Evolutionary conservation across 306 rosid genomes (phyloP).

Genomic region (Hylodesmum podocarpum): DNA sequence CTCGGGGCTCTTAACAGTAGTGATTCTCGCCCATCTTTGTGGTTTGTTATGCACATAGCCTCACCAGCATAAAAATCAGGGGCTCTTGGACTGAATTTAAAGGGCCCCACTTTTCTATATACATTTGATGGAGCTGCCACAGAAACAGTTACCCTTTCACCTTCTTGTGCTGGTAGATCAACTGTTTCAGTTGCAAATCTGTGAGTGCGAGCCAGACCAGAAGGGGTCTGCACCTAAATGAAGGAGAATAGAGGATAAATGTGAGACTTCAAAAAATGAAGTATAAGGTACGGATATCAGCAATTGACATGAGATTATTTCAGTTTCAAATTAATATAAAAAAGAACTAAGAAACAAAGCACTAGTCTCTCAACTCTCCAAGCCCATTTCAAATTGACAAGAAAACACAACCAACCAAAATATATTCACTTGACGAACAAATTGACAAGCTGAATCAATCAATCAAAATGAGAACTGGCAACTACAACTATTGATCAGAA

Average conservation of each 20-base stretch:
- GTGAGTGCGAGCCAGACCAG: slow-evolving; percentile 91
- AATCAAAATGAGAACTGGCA: background rate
- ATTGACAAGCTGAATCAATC: slow-evolving; percentile 3
- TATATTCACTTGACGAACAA: background rate
- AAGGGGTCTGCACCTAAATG: slow-evolving; percentile 80
- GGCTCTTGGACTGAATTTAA: slow-evolving; percentile 78
- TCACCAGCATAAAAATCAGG: slow-evolving; percentile 80
- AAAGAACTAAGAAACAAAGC: background rate
- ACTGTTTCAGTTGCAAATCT: slow-evolving; percentile 95
- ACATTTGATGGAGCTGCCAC: slow-evolving; percentile 82
- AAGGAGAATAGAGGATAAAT: slow-evolving; percentile 21
- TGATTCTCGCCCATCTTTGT: slow-evolving; percentile 88
- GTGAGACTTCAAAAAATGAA: background rate
- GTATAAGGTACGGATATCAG: background rate
- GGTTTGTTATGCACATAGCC: slow-evolving; percentile 94
- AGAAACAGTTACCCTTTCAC: slow-evolving; percentile 92
- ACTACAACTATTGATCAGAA: slow-evolving; percentile 26
- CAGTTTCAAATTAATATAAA: background rate
- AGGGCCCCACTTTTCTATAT: slow-evolving; percentile 78
- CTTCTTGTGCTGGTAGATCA: slow-evolving; percentile 89
- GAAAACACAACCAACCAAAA: background rate
- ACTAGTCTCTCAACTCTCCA: slow-evolving; percentile 4
- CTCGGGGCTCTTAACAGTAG: slow-evolving; percentile 79
- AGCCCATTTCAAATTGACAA: background rate
- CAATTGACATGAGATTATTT: background rate